A percentile compares a stretch with the other conserved stretches of the same genome.
Evolutionary conservation across 805 yeast species (phyloP).

Genomic region (Candida sphagnicola): DNA sequence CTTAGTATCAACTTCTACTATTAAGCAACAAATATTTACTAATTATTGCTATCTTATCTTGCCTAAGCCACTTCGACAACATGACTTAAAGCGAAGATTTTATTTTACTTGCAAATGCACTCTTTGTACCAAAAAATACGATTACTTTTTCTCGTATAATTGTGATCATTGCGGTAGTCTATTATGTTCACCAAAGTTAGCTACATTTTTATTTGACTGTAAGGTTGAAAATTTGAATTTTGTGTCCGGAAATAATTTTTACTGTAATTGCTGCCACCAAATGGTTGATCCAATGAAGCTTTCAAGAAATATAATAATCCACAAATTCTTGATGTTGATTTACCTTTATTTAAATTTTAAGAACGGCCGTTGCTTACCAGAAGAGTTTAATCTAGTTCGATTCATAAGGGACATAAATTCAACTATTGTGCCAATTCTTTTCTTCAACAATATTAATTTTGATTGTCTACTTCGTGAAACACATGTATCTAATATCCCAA

Average conservation of each 20-base stretch:
- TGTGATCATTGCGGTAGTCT: conserved; percentile 16
- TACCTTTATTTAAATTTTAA: neutral
- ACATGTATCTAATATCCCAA: no score
- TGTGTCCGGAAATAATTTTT: neutral
- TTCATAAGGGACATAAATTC: neutral
- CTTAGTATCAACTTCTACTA: neutral
- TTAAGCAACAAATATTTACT: conserved; percentile 18
- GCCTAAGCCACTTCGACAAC: conserved; percentile 20
- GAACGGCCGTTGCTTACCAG: neutral
- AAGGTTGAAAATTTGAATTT: neutral
- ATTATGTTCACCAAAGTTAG: conserved; percentile 1
- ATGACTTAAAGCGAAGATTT: conserved; percentile 16
- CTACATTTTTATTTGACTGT: neutral
- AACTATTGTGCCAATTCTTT: neutral
- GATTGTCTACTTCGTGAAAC: neutral
- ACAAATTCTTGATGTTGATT: neutral
- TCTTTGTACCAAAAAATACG: conserved; percentile 16
- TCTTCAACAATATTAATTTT: neutral
- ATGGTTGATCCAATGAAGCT: neutral
- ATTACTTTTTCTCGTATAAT: conserved; percentile 18
- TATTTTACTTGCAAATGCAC: conserved; percentile 27
- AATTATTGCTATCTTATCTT: conserved; percentile 19
- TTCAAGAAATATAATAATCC: neutral
- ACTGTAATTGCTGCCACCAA: neutral
- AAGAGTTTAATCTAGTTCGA: neutral